Percentiles rank a stretch among this genome's conserved stretches.
These are phyloP conservation scores for Darksidea phi DNA, from an alignment of 495 filamentous ascomycete genomes.

Conservation along the genomic window DNA sequence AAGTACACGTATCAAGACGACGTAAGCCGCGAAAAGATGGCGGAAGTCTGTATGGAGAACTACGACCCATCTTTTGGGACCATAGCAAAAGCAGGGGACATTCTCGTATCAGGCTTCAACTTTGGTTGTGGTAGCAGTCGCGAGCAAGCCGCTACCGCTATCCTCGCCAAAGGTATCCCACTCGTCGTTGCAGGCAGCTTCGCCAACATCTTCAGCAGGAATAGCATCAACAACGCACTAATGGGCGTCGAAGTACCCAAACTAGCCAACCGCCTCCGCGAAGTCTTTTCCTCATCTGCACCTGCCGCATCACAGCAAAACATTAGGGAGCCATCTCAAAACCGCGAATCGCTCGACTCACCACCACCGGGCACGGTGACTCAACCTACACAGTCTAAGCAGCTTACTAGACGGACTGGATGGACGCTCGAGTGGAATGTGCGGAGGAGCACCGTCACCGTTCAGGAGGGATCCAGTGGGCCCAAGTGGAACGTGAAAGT, in stretches of 20 bases:
- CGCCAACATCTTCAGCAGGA: slow-evolving; percentile 83
- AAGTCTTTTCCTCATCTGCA: slow-evolving; percentile 50
- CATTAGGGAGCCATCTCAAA: slow-evolving; percentile 41
- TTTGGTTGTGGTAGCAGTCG: slow-evolving; percentile 81
- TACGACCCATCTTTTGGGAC: slow-evolving; percentile 71
- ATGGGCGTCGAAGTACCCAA: slow-evolving; percentile 79
- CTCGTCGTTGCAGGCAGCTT: slow-evolving; percentile 84
- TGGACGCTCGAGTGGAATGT: slow-evolving; percentile 92
- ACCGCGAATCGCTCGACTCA: slow-evolving; percentile 45
- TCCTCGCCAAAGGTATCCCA: slow-evolving; percentile 80
- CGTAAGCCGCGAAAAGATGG: slow-evolving; percentile 74
- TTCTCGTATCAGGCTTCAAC: slow-evolving; percentile 85
- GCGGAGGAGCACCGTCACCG: slow-evolving; percentile 60
- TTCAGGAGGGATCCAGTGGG: slow-evolving; percentile 66
- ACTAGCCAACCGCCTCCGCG: slow-evolving; percentile 67
- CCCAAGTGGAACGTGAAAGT: slow-evolving; percentile 75
- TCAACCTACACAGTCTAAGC: slow-evolving; percentile 48
- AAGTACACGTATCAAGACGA: slow-evolving; percentile 90
- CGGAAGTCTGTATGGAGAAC: slow-evolving; percentile 86
- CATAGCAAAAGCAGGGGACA: slow-evolving; percentile 64
- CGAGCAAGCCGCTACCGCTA: slow-evolving; percentile 87
- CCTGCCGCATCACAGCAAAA: slow-evolving; percentile 15
- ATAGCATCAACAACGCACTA: slow-evolving; percentile 90
- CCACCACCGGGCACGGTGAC: slow-evolving; percentile 44
- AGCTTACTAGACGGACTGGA: slow-evolving; percentile 76